phyloP scores from a whole-genome alignment of 2,329 filamentous ascomycete species.

The Bipolaris zeicola region DNA sequence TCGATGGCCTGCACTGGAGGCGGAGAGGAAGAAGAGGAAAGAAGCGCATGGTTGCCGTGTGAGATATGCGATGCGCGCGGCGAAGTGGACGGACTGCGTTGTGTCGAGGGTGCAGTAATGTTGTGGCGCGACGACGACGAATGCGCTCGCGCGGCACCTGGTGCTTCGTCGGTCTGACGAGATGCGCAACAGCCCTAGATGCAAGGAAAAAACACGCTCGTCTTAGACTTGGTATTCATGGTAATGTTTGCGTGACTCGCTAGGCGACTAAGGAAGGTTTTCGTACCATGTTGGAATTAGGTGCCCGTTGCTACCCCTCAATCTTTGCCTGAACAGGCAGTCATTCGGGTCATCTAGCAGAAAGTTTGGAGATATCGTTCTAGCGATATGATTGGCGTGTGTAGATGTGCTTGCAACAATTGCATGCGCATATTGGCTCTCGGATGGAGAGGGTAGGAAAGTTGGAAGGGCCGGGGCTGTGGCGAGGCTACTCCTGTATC shows the following conservation, averaged over 20 bases:
- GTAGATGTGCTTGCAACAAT: neutral
- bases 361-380: neutral
- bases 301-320: constrained; percentile 13
- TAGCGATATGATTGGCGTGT: constrained; percentile 4
- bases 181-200: constrained; percentile 33
- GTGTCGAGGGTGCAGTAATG: constrained; percentile 37
- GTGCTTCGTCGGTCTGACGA: constrained; percentile 10
- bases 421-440: constrained; percentile 14
- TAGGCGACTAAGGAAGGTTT: neutral
- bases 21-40: constrained; percentile 1
- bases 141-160: constrained; percentile 16
- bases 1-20: constrained; percentile 7
- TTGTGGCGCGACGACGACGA: constrained; percentile 33
- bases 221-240: constrained; percentile 7
- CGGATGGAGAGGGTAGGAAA: neutral
- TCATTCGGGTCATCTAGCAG: constrained; percentile 9
- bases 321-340: constrained; percentile 5
- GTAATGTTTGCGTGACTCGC: neutral
- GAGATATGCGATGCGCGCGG: constrained; percentile 31
- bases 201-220: neutral
- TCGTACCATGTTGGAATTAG: constrained; percentile 21
- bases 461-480: neutral
- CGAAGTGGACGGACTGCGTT: constrained; percentile 21
- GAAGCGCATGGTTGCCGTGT: constrained; percentile 8
- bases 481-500: neutral